Base-by-base conservation (phyloP, 2,329 filamentous ascomycete species). In the Aaosphaeria pasadenensis region DNA sequence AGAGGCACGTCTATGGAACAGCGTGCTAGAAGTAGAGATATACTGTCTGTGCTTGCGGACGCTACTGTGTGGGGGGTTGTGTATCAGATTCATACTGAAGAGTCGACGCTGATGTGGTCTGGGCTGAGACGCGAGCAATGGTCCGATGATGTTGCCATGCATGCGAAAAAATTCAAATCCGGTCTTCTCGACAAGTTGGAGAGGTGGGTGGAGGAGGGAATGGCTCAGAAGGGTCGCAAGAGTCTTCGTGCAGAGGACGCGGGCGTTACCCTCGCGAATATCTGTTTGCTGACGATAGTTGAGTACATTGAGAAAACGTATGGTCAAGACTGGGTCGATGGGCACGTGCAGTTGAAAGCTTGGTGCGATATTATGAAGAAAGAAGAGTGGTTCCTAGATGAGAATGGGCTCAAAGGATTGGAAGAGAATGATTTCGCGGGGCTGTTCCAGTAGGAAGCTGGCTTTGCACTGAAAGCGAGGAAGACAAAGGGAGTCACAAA, bases 361-460 rank as follows among this genome's bases (percentile, higher is more conserved):
- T 59, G 56, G 53, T 51, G 29, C 35, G 54, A 55, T 13, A 43
- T 42, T 13, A 47, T 48, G 38, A 55, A 50, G 42, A 38, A 9
- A 33, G 46, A 51, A 47, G 33, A 36, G 13, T 55, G 51, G 55
- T 50, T 45, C 46, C 43, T 55, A 11, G 40, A 44, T 4, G 46
- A 31, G 33, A 46, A 50, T 32, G 44, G 29, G 17, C 43, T 59
- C 31, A 30, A 39, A 9, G 33, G 40, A 11, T 45, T 47, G 3
- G 55, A 61, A 49, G 30, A 43, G 24, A 47, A 40, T 4, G 49
- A 48, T 4, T 58, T 54, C 46, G 47, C 42, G 6, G 38, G 28
- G 13, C n/a, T 51, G 24, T 43, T 24, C 17, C 17, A 24, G 17
- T 24, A 24, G 17, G 17, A 24, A 24, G 17, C 17, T 24, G 17